These are phyloP conservation scores for Zygosaccharomyces sapae DNA, from an alignment of 1,139 yeast genomes.

Conservation along the genomic window DNA sequence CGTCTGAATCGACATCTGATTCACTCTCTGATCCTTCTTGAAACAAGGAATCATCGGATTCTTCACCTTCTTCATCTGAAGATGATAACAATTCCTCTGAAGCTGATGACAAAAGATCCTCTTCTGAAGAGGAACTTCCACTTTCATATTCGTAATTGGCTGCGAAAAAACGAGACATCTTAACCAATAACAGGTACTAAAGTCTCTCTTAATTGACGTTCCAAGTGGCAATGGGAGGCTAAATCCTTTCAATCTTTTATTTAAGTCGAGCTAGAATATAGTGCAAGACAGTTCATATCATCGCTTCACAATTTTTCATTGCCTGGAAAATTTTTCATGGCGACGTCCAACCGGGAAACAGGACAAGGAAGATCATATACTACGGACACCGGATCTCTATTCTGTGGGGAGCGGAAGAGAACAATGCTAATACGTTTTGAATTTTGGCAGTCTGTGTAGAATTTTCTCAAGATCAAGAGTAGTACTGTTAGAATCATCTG, in stretches of 20 bases:
- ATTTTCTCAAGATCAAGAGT: neutral
- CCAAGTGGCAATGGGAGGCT: neutral
- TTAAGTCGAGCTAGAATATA: neutral
- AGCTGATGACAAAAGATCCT: conserved; percentile 64
- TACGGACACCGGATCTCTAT: conserved; percentile 3
- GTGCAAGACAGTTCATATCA: neutral
- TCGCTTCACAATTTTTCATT: neutral
- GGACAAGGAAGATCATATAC: conserved; percentile 5
- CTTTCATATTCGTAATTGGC: conserved; percentile 52
- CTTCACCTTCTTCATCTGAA: conserved; percentile 45
- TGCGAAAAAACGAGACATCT: conserved; percentile 67
- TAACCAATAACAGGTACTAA: conserved; percentile 8
- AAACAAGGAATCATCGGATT: conserved; percentile 30
- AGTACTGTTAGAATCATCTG: neutral
- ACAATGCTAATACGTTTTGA: neutral
- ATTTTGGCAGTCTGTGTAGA: neutral
- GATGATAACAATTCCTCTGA: conserved; percentile 60
- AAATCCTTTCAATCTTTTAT: neutral
- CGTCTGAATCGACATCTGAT: conserved; percentile 46
- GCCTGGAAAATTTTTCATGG: conserved; percentile 15
- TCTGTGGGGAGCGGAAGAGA: neutral
- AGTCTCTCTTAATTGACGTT: neutral
- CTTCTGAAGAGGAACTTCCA: conserved; percentile 72
- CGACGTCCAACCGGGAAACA: too few species aligned
- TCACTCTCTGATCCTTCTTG: conserved; percentile 40